Base-by-base conservation (phyloP, 2,329 filamentous ascomycete genomes). In the Tolypocladium amazonense region DNA sequence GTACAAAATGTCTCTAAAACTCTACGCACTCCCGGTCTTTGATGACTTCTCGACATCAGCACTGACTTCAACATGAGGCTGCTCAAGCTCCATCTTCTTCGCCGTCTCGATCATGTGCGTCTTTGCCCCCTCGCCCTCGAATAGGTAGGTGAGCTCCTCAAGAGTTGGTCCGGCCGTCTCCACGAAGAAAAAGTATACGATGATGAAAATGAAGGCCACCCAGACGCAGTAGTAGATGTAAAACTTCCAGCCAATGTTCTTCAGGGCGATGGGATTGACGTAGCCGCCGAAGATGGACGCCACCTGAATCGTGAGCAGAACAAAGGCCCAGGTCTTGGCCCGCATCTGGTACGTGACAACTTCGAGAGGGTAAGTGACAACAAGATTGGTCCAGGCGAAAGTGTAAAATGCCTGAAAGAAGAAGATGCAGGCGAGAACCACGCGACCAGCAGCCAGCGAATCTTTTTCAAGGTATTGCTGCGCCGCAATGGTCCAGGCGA, bases 281-380 rank as follows among this genome's bases (percentile, higher is more conserved):
- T 75, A 77, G 2, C 69, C 68, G 33, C 71, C 72, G 56, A 76
- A 75, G 45, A 76, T 73, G 18, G 68, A 68, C 2, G 73, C 64
- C 1, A 72, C 69, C 8, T 76, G 72, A 30, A 76, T 76, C 0
- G 71, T 74, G 30, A 76, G 65, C 0, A 77, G 68, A 0, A 76
- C 72, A 55, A 77, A 75, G 0, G 71, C 71, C 71, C 72, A 75
- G 0, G 72, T 69, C 66, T 76, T 77, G 57, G 75, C 75, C 8
- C 75, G 72, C 70, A 77, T 76, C 56, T 73, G 70, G 43, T 75
- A 75, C 0, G 75, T 72, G 6, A 76, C 71, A 8, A 78, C 66
- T 62, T 78, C 76, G 0, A 76, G 67, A 1, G 76, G 74, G 56
- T 79, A 79, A 0, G 75, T 75, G 0, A 77, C 75, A 2, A 77